Evolutionary conservation across 1,284 basidiomycete genomes (phyloP).

Genomic region (Ceratobasidium sp.): DNA sequence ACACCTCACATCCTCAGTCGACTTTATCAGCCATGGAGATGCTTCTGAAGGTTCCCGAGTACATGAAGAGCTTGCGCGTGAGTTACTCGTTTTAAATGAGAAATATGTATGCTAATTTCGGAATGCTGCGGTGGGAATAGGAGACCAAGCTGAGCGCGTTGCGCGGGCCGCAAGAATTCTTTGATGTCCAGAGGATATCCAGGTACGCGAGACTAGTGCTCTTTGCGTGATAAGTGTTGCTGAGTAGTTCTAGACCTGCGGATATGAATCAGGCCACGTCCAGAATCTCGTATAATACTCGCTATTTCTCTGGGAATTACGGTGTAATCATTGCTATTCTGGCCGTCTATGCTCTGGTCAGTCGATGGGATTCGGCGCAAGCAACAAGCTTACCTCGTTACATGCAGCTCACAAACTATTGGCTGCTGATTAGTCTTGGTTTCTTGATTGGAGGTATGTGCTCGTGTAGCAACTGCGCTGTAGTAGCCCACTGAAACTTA

Average conservation of each 20-base stretch:
- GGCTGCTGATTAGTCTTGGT: constrained; percentile 81
- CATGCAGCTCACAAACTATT: constrained; percentile 71
- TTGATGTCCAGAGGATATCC: constrained; percentile 88
- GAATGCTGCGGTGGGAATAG: constrained; percentile 51
- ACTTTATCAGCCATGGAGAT: constrained; percentile 60
- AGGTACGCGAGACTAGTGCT: constrained; percentile 49
- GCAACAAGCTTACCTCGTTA: constrained; percentile 1
- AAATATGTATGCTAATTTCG: constrained; percentile 3
- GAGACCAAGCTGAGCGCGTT: constrained; percentile 85
- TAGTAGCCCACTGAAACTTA: neutral
- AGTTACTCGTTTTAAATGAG: constrained; percentile 45
- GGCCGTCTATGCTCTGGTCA: constrained; percentile 82
- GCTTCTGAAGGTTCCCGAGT: constrained; percentile 66
- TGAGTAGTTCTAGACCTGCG: constrained; percentile 18
- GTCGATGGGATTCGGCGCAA: constrained; percentile 4
- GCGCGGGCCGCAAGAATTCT: constrained; percentile 81
- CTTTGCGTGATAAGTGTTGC: neutral
- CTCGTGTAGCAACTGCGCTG: neutral
- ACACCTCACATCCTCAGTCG: neutral
- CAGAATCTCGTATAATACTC: constrained; percentile 41
- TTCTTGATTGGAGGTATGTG: constrained; percentile 83
- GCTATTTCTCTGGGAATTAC: constrained; percentile 86
- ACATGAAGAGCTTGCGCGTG: constrained; percentile 75
- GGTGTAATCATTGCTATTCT: constrained; percentile 80
- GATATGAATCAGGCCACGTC: constrained; percentile 66